Percentiles rank a stretch among this genome's conserved stretches.
Evolutionary conservation across 2,329 filamentous ascomycete species (phyloP).

Genomic region (Nakataea oryzae): DNA sequence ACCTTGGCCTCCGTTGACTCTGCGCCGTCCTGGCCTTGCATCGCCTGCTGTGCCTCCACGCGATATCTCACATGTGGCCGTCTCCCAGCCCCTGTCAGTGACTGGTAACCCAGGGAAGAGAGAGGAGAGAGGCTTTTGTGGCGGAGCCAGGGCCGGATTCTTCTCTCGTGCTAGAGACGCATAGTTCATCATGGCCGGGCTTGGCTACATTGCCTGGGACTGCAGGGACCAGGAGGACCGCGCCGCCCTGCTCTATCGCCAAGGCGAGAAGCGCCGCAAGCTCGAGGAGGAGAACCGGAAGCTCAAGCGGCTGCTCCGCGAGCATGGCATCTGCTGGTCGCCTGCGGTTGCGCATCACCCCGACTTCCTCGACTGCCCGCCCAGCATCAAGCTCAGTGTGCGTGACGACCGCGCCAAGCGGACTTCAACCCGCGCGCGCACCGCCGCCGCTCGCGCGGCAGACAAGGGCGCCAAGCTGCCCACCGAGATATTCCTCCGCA

Average conservation of each 20-base stretch:
- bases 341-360: conserved; percentile 19
- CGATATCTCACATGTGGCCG: too few relatives aligned
- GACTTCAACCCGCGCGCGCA: conserved; percentile 14
- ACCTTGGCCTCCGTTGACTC: neutral
- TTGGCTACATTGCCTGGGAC: neutral
- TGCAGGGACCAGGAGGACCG: conserved; percentile 35
- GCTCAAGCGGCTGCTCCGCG: conserved; percentile 39
- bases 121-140: too few relatives aligned
- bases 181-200: neutral
- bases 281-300: conserved; percentile 37
- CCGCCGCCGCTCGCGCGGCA: conserved; percentile 7
- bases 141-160: too few relatives aligned
- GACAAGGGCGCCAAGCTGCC: conserved; percentile 21
- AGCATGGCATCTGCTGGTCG: conserved; percentile 42
- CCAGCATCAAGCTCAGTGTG: neutral
- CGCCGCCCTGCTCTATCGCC: conserved; percentile 35
- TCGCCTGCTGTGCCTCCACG: too few relatives aligned
- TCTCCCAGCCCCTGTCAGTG: neutral
- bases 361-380: conserved; percentile 4
- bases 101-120: neutral
- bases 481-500: conserved; percentile 39
- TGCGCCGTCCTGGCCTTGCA: too few relatives aligned
- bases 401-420: too few relatives aligned
- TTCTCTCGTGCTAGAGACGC: neutral
- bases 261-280: conserved; percentile 31